A percentile compares a stretch with the other conserved stretches of the same genome.
phyloP scores from a whole-genome alignment of 192 early-diverging fungal genomes.

The Umbelopsis ramanniana region DNA sequence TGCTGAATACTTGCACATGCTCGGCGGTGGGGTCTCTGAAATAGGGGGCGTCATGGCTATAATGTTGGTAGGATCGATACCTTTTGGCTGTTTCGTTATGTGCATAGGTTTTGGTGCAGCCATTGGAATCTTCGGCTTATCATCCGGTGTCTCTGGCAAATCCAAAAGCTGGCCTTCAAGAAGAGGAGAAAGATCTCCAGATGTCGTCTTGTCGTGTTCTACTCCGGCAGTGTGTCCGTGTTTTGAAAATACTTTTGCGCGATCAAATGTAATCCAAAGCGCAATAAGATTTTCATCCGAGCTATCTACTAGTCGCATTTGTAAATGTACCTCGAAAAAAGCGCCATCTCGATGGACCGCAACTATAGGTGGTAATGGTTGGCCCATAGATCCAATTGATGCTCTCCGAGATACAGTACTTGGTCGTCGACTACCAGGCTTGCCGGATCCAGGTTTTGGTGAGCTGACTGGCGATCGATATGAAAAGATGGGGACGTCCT shows the following conservation, averaged over 20 bases:
- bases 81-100: not conserved
- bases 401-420: constrained; percentile 8
- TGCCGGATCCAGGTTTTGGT: constrained; percentile 5
- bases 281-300: constrained; percentile 55
- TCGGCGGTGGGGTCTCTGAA: constrained; percentile 19
- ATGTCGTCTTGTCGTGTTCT: not conserved
- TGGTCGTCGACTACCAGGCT: not conserved
- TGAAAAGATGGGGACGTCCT: constrained; percentile 1
- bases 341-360: constrained; percentile 66
- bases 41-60: constrained; percentile 9
- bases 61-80: constrained; percentile 13
- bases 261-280: constrained; percentile 69
- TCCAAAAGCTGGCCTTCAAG: constrained; percentile 1
- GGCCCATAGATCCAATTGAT: constrained; percentile 11
- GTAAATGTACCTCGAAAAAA: constrained; percentile 60
- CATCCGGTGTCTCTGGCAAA: constrained; percentile 9
- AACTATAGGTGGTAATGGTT: constrained; percentile 49
- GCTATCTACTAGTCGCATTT: constrained; percentile 59
- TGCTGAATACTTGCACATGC: constrained; percentile 41
- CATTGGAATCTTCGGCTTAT: not conserved
- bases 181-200: not conserved
- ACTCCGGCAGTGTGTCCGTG: constrained; percentile 27
- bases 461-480: constrained; percentile 1
- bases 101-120: constrained; percentile 9
- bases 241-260: constrained; percentile 42